Percentiles rank a stretch among this genome's conserved stretches.
Conservation (phyloP, 2,329 filamentous ascomycete genomes). For the Fusarium sp. region DNA sequence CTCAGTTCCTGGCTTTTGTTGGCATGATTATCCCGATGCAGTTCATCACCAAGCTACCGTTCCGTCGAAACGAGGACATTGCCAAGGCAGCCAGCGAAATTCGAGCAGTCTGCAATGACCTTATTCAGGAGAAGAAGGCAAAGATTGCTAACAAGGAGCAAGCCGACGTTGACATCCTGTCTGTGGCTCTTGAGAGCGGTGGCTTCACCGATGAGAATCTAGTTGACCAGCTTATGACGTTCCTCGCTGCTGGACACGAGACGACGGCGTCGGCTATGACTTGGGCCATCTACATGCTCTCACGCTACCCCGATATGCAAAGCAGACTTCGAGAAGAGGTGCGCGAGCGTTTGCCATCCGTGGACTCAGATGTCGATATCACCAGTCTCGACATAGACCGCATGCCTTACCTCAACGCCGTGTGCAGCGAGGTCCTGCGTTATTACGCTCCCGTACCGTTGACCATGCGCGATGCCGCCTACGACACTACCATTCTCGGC, state of each 20-base stretch:
- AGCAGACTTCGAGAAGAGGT: constrained; percentile 76
- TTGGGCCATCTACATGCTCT: constrained; percentile 81
- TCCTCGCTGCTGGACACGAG: constrained; percentile 85
- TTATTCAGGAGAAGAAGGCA: constrained; percentile 78
- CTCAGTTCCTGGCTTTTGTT: constrained; percentile 69
- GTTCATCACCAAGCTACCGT: constrained; percentile 73
- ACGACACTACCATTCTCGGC: constrained; percentile 75
- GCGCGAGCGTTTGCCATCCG: constrained; percentile 68
- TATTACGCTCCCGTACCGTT: constrained; percentile 78
- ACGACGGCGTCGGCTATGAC: constrained; percentile 81
- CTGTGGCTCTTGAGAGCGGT: constrained; percentile 81
- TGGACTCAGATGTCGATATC: constrained; percentile 54
- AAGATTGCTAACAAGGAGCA: constrained; percentile 62
- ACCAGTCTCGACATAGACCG: constrained; percentile 71
- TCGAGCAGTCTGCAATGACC: constrained; percentile 73
- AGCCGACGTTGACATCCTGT: constrained; percentile 79
- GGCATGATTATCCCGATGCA: constrained; percentile 72
- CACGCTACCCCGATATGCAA: constrained; percentile 74
- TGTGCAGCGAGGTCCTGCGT: constrained; percentile 82
- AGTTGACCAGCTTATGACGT: constrained; percentile 92
- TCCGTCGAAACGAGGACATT: constrained; percentile 78
- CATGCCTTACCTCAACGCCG: constrained; percentile 83
- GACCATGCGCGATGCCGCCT: constrained; percentile 74
- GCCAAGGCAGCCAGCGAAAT: constrained; percentile 68
- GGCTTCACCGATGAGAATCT: constrained; percentile 83